phyloP scores from a whole-genome alignment of 371 early-diverging fungal genomes.

The Mortierella sp. region DNA sequence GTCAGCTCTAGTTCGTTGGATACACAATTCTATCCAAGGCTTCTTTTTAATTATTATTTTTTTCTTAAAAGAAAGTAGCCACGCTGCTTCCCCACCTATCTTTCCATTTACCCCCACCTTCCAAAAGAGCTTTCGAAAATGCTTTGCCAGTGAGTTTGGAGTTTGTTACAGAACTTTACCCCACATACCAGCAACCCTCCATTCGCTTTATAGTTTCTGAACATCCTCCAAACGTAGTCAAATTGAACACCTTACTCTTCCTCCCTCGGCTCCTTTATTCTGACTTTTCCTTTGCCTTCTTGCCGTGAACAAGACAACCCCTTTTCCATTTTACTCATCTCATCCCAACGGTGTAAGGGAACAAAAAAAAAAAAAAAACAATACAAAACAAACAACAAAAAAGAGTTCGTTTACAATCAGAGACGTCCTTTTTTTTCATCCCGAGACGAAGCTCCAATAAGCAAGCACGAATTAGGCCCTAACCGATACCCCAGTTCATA shows the following conservation, averaged over 20 bases:
- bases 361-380: too few species aligned
- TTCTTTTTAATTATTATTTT: not conserved
- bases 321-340: not conserved
- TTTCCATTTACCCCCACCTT: constrained; percentile 30
- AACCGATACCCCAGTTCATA: constrained; percentile 21
- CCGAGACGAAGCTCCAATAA: not conserved
- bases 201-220: constrained; percentile 44
- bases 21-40: not conserved
- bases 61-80: constrained; percentile 12
- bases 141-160: constrained; percentile 56
- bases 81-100: constrained; percentile 25
- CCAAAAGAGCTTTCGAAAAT: constrained; percentile 54
- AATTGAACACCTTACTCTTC: constrained; percentile 1
- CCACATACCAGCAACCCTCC: constrained; percentile 13
- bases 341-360: not conserved
- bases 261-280: constrained; percentile 29
- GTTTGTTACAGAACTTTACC: constrained; percentile 45
- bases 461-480: constrained; percentile 21
- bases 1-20: not conserved
- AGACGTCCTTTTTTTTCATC: not conserved
- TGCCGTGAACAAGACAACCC: constrained; percentile 9
- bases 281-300: constrained; percentile 20
- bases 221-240: constrained; percentile 59
- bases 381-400: not conserved
- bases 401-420: not conserved